Evolutionary conservation across 176 grass and related monocot species (phyloP), one percentile per base, ranked within the genome.

Genomic region (Echinochloa phyllopogon): DNA sequence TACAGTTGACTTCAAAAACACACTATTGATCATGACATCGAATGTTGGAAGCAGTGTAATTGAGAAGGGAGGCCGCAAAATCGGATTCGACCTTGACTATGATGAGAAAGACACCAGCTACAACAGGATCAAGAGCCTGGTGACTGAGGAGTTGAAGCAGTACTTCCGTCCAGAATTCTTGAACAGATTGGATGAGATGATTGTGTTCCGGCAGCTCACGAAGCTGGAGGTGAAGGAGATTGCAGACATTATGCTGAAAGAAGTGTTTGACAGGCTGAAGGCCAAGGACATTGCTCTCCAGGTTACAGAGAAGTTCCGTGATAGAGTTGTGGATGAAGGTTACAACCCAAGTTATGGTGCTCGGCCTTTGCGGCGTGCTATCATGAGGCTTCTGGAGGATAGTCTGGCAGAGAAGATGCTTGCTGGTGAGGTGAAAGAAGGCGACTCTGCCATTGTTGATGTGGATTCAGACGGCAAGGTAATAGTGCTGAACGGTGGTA

Each of bases 151-250:
- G 88, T 40, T 98, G 65, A 98, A 98, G 76, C 95, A 98, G 75
- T 98, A 94, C 48, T 98, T 98, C 88, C 74, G 95, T 6, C 95
- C 95, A 4, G 95, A 94, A 65, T 98, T 98, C 75, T 82, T 98
- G 75, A 98, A 98, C 78, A 90, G 95, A 84, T 77, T 98, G 38
- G 95, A 98, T 37, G 95, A 98, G 82, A 95, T 94, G 95, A 98
- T 98, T 57, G 95, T 98, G 70, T 98, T 98, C 92, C 79, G 95
- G 50, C 96, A 98, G 88, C 77, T 98, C 17, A 98, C 96, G 0
- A 98, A 98, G 68, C 64, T 98, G 42, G 96, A 98, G 86, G 96
- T 98, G 62, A 98, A 98, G 82, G 96, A 98, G 42, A 98, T 98
- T 68, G 96, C 96, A 6, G 93, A 98, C 45, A 98, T 98, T 55